phyloP scores from a whole-genome alignment of 192 early-diverging fungal species.

The Umbelopsis sp. region DNA sequence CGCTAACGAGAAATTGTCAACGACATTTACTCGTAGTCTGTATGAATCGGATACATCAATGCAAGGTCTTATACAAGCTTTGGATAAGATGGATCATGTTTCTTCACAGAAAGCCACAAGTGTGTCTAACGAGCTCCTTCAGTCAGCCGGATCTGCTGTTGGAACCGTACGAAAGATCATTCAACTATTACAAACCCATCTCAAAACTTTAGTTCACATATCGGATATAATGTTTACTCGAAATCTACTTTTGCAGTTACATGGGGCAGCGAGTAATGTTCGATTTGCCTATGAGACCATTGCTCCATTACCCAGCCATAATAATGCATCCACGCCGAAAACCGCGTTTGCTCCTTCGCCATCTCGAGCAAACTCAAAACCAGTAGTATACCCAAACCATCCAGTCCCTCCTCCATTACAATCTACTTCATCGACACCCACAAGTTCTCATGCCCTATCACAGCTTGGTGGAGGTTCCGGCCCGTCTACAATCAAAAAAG shows the following conservation, averaged over 20 bases:
- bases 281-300: conserved; percentile 33
- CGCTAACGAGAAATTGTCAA: conserved; percentile 22
- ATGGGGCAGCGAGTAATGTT: conserved; percentile 31
- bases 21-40: conserved; percentile 16
- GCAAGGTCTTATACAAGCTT: neutral
- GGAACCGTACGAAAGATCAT: conserved; percentile 16
- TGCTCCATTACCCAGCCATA: neutral
- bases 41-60: conserved; percentile 6
- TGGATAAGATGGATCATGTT: conserved; percentile 10
- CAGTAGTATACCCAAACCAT: neutral
- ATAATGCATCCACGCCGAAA: conserved; percentile 5
- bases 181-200: conserved; percentile 10
- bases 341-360: conserved; percentile 9
- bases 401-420: conserved; percentile 1
- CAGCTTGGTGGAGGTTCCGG: neutral
- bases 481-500: neutral
- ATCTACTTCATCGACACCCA: conserved; percentile 17
- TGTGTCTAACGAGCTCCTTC: conserved; percentile 5
- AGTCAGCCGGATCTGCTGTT: conserved; percentile 6
- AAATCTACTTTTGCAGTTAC: conserved; percentile 24
- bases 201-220: conserved; percentile 18
- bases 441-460: conserved; percentile 2
- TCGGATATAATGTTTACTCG: conserved; percentile 30
- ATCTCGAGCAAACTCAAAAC: neutral
- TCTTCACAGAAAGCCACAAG: neutral